Evolutionary conservation across 2,329 filamentous ascomycete species (phyloP).

Genomic region (Trichoderma sp.): DNA sequence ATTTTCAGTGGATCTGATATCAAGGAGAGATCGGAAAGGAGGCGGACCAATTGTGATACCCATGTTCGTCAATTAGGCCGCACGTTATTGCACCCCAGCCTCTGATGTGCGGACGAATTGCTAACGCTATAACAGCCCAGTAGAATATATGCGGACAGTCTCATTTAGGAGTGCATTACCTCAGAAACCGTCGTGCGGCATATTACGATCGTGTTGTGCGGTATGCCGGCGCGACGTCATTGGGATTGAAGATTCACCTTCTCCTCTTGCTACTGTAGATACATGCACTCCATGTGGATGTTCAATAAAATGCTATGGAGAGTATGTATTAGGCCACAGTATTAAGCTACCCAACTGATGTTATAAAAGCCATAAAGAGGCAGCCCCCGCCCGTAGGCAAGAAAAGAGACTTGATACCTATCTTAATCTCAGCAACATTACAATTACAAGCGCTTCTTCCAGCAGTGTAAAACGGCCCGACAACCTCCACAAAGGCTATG

Average conservation of each 20-base stretch:
- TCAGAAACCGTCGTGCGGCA: not conserved
- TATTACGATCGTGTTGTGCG: not conserved
- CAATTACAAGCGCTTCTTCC: not conserved
- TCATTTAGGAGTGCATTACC: not conserved
- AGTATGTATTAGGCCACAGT: too few relatives aligned
- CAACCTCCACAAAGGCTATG: not conserved
- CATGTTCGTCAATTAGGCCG: not conserved
- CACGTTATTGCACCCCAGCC: not conserved
- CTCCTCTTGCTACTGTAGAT: not conserved
- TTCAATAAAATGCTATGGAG: not conserved
- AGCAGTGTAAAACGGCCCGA: not conserved
- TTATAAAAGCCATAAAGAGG: not conserved
- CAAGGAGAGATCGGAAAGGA: not conserved
- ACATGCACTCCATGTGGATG: not conserved
- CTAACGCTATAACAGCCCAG: not conserved
- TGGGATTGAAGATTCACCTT: not conserved
- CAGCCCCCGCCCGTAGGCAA: not conserved
- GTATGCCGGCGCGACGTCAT: not conserved
- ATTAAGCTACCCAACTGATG: not conserved
- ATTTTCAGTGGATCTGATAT: not conserved
- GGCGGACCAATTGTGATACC: not conserved
- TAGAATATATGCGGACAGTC: not conserved
- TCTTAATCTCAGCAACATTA: not conserved
- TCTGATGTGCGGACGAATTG: not conserved
- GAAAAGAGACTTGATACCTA: not conserved